A percentile compares a stretch with the other conserved stretches of the same genome.
These are phyloP conservation scores for Irpex sp. DNA, from an alignment of 1,284 basidiomycete genomes.

Conservation along the genomic window DNA sequence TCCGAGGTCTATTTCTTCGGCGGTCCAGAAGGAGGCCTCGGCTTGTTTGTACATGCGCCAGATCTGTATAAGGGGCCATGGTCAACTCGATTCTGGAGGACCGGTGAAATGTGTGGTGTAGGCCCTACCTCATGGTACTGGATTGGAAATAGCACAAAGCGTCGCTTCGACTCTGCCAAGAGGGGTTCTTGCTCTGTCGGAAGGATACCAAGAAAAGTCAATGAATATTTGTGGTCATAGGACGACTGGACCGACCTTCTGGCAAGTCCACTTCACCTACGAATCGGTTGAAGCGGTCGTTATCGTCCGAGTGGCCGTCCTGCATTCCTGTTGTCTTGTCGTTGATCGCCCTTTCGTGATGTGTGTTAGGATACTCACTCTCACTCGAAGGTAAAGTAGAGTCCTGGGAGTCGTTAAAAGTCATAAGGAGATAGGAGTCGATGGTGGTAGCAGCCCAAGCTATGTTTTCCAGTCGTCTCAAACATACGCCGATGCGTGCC, in stretches of 20 bases:
- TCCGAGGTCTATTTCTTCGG: conserved; percentile 96
- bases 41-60: conserved; percentile 98
- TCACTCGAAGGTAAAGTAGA: background rate
- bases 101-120: background rate
- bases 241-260: conserved; percentile 46
- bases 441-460: background rate
- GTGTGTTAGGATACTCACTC: background rate
- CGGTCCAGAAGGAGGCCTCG: conserved; percentile 94
- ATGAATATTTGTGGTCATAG: background rate
- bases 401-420: background rate
- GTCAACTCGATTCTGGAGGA: background rate
- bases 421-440: background rate
- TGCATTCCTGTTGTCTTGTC: background rate
- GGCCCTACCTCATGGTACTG: conserved; percentile 81
- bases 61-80: conserved; percentile 51
- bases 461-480: background rate
- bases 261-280: conserved; percentile 66
- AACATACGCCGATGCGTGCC: background rate
- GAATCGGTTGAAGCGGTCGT: conserved; percentile 35
- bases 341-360: background rate
- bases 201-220: background rate
- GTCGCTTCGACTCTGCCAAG: conserved; percentile 74
- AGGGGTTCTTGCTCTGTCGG: conserved; percentile 70
- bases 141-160: conserved; percentile 93
- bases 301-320: background rate